phyloP scores from a whole-genome alignment of 2,329 filamentous ascomycete genomes.

The Penicillium crustosum region DNA sequence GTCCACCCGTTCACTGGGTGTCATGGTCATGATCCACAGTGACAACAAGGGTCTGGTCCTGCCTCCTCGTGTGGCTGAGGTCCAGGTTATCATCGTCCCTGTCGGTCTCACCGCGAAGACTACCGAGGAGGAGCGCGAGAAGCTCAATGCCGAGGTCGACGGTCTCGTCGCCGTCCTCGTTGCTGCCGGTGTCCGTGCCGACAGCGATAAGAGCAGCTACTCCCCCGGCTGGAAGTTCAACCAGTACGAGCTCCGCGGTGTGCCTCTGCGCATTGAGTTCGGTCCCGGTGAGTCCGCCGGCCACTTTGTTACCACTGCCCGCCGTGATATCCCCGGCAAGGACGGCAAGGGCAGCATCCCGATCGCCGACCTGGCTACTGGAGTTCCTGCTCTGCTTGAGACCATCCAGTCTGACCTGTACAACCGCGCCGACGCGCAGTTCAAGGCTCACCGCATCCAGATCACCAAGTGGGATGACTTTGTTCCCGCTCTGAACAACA shows the following conservation, averaged over 20 bases:
- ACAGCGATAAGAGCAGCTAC: constrained; percentile 83
- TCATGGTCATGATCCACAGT: constrained; percentile 98
- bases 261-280: constrained; percentile 91
- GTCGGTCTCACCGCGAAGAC: constrained; percentile 91
- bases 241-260: constrained; percentile 96
- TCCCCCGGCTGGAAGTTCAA: constrained; percentile 97
- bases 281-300: constrained; percentile 91
- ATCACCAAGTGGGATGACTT: constrained; percentile 90
- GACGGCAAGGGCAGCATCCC: constrained; percentile 76
- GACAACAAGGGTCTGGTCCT: constrained; percentile 95
- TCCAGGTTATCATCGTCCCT: constrained; percentile 83
- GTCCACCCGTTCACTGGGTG: constrained; percentile 93
- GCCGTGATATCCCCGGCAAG: constrained; percentile 70
- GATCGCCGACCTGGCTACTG: constrained; percentile 69
- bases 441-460: constrained; percentile 75
- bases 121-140: constrained; percentile 72
- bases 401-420: constrained; percentile 85
- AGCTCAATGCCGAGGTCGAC: constrained; percentile 73
- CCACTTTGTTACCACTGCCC: constrained; percentile 77
- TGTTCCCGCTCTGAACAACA: constrained; percentile 81
- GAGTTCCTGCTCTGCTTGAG: constrained; percentile 79
- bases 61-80: constrained; percentile 83
- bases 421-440: constrained; percentile 72
- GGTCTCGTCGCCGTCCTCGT: constrained; percentile 68
- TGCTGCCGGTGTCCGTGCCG: constrained; percentile 71